Conservation (phyloP, 1,284 basidiomycete species). For the Cerrena zonata region DNA sequence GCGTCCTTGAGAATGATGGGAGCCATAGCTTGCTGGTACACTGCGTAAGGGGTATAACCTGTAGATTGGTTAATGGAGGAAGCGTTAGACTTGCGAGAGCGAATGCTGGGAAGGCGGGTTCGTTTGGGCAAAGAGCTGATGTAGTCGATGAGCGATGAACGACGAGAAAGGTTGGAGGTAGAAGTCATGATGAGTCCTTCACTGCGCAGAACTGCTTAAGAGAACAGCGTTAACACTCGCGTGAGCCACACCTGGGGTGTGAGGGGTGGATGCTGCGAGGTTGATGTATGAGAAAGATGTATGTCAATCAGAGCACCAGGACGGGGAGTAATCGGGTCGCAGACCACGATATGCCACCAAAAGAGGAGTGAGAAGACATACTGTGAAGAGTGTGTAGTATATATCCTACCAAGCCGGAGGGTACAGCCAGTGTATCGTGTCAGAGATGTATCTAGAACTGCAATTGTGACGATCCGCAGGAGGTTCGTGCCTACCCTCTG, state of each 20-base stretch:
- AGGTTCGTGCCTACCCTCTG: background rate
- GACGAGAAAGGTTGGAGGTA: constrained; percentile 26
- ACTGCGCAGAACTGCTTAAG: background rate
- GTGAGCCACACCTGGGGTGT: background rate
- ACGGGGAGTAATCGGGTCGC: background rate
- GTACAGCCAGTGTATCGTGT: too few relatives aligned
- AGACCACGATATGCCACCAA: background rate
- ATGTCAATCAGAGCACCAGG: background rate
- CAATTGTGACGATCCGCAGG: background rate
- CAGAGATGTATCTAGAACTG: too few relatives aligned
- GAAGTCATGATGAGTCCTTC: constrained; percentile 22
- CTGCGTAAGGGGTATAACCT: constrained; percentile 35
- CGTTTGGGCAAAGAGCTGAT: constrained; percentile 35
- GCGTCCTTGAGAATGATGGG: constrained; percentile 55
- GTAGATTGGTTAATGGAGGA: constrained; percentile 31
- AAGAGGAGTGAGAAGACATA: background rate
- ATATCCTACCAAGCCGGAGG: background rate
- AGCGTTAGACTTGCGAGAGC: constrained; percentile 28
- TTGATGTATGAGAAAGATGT: background rate
- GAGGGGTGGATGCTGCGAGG: background rate
- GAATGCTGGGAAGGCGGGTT: constrained; percentile 36
- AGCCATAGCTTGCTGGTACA: constrained; percentile 48
- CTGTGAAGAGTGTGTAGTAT: background rate
- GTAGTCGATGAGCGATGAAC: constrained; percentile 42
- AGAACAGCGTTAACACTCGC: background rate